phyloP scores from a whole-genome alignment of 371 early-diverging fungal genomes.

The Aphelidium insulamus region DNA sequence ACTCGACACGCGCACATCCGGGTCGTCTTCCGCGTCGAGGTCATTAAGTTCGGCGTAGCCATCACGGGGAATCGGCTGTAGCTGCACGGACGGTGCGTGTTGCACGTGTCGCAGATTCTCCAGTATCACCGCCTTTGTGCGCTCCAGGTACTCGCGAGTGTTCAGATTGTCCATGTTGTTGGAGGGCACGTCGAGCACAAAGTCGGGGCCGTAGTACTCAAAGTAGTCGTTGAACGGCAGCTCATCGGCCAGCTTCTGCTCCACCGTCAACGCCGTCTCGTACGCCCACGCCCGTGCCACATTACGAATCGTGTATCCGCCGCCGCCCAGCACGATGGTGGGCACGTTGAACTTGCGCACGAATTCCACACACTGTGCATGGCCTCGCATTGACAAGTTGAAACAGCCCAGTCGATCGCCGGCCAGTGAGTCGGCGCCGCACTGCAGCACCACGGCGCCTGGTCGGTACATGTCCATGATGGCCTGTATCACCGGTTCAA shows the following conservation, averaged over 20 bases:
- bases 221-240: conserved; percentile 87
- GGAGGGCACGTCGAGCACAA: conserved; percentile 69
- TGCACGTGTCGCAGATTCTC: conserved; percentile 73
- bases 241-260: conserved; percentile 40
- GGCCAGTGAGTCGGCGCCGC: conserved; percentile 97
- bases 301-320: conserved; percentile 98
- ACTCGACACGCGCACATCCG: conserved; percentile 28
- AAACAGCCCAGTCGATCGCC: conserved; percentile 98
- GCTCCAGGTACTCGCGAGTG: conserved; percentile 67
- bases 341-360: conserved; percentile 85
- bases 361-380: conserved; percentile 60
- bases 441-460: conserved; percentile 93
- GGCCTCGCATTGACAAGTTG: conserved; percentile 79
- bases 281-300: conserved; percentile 96
- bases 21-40: conserved; percentile 20
- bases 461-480: conserved; percentile 91
- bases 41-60: conserved; percentile 14
- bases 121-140: conserved; percentile 39
- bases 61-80: conserved; percentile 40
- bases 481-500: conserved; percentile 66
- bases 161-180: conserved; percentile 94
- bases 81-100: conserved; percentile 88
- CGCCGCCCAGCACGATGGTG: conserved; percentile 89
- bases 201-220: conserved; percentile 87
- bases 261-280: conserved; percentile 85